Evolutionary conservation across 2,329 filamentous ascomycete species (phyloP).

Genomic region (Aspergillus tamarii): DNA sequence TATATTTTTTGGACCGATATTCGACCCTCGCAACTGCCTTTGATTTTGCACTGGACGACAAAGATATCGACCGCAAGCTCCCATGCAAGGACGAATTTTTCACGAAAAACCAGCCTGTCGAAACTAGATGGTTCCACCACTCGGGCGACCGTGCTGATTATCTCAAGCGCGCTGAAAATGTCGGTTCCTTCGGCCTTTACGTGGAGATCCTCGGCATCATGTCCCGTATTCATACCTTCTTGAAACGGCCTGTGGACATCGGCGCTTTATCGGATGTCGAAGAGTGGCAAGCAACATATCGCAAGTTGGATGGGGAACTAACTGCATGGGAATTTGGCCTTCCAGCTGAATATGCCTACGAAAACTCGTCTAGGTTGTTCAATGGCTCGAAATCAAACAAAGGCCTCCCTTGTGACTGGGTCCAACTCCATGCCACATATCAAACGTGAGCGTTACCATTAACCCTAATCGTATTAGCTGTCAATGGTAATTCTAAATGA

Average conservation of each 20-base stretch:
- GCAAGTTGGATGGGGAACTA: conserved; percentile 78
- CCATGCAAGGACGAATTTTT: conserved; percentile 88
- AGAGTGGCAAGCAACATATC: conserved; percentile 85
- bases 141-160: conserved; percentile 62
- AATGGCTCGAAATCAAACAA: conserved; percentile 67
- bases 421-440: conserved; percentile 89
- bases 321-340: conserved; percentile 83
- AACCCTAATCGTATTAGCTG: not conserved
- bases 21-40: conserved; percentile 90
- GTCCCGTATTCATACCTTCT: conserved; percentile 82
- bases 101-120: conserved; percentile 78
- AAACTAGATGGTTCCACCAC: conserved; percentile 77
- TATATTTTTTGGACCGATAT: conserved; percentile 87
- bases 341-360: conserved; percentile 73
- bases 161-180: conserved; percentile 73
- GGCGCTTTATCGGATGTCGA: conserved; percentile 82
- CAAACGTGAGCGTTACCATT: conserved; percentile 64
- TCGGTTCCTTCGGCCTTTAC: conserved; percentile 87
- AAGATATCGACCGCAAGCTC: conserved; percentile 83
- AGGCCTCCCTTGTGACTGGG: conserved; percentile 77
- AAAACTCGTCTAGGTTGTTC: conserved; percentile 77
- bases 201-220: conserved; percentile 87
- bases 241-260: conserved; percentile 89
- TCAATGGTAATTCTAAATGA: not conserved
- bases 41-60: conserved; percentile 85